Evolutionary conservation across 2,329 filamentous ascomycete genomes (phyloP).

Genomic region (Aureobasidium leucospermi): DNA sequence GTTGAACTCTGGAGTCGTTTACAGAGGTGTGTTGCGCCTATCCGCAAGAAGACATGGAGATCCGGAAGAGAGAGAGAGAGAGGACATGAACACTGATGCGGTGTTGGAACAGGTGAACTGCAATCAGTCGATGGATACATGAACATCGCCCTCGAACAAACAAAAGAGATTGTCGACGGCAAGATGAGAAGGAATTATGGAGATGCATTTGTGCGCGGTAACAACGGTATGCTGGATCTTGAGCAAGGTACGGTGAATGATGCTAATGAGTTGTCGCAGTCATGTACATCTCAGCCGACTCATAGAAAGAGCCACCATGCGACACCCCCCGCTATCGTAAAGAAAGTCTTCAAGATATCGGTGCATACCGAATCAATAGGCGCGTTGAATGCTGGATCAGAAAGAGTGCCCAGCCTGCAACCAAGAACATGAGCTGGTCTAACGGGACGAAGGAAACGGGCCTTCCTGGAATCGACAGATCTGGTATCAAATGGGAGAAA

Average conservation of each 20-base stretch:
- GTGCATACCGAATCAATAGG: too few relatives aligned
- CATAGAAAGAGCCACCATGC: slow-evolving; percentile 23
- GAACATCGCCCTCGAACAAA: slow-evolving; percentile 98
- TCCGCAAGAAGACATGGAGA: too few relatives aligned
- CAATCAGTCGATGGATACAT: slow-evolving; percentile 98
- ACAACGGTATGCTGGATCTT: slow-evolving; percentile 61
- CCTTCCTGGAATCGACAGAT: too few relatives aligned
- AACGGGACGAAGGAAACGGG: too few relatives aligned
- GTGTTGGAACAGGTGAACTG: slow-evolving; percentile 64
- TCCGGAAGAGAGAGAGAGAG: background rate
- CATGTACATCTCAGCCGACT: slow-evolving; percentile 64
- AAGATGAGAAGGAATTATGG: slow-evolving; percentile 76
- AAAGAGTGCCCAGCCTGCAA: too few relatives aligned
- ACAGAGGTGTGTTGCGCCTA: slow-evolving; percentile 62
- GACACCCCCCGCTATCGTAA: slow-evolving; percentile 4
- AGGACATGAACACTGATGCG: background rate
- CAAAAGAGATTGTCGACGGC: slow-evolving; percentile 83
- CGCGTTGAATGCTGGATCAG: background rate
- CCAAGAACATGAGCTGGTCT: background rate
- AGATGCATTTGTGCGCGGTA: slow-evolving; percentile 91
- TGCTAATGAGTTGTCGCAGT: slow-evolving; percentile 36
- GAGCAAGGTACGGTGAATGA: background rate
- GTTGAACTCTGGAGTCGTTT: slow-evolving; percentile 96
- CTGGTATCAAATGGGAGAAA: too few relatives aligned
- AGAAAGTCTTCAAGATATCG: too few relatives aligned